phyloP scores from a whole-genome alignment of 1,284 basidiomycete species.

The Malassezia sp. region DNA sequence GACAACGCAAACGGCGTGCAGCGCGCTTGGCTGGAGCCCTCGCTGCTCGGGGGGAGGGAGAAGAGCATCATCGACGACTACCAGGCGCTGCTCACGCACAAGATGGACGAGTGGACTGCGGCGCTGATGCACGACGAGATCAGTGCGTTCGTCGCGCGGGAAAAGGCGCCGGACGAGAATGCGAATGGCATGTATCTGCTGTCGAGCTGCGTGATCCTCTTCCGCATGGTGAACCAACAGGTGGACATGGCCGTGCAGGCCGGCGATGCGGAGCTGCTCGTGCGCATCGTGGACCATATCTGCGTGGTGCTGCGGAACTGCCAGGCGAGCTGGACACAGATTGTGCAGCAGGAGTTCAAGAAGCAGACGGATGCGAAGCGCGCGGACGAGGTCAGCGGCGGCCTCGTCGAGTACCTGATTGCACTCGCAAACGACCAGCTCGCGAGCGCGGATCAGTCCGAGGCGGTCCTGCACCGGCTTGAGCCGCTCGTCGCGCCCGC shows the following conservation, averaged over 20 bases:
- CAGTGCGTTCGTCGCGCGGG: slow-evolving; percentile 68
- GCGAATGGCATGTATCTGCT: slow-evolving; percentile 80
- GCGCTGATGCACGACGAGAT: slow-evolving; percentile 89
- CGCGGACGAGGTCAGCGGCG: slow-evolving; percentile 74
- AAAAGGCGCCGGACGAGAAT: slow-evolving; percentile 75
- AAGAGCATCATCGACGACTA: slow-evolving; percentile 92
- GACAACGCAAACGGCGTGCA: slow-evolving; percentile 58
- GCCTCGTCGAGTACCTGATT: slow-evolving; percentile 89
- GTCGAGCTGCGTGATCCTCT: slow-evolving; percentile 85
- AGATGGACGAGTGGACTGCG: slow-evolving; percentile 91
- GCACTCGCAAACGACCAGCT: slow-evolving; percentile 98
- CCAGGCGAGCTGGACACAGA: slow-evolving; percentile 75
- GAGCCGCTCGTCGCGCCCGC: slow-evolving; percentile 87
- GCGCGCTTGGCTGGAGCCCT: slow-evolving; percentile 53
- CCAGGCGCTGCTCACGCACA: slow-evolving; percentile 77
- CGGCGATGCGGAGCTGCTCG: slow-evolving; percentile 82
- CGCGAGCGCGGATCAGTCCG: slow-evolving; percentile 85
- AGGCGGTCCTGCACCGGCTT: slow-evolving; percentile 69
- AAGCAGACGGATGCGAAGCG: slow-evolving; percentile 64
- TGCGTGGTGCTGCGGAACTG: slow-evolving; percentile 80
- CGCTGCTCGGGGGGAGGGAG: slow-evolving; percentile 78
- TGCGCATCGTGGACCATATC: slow-evolving; percentile 76
- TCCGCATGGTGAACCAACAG: slow-evolving; percentile 95
- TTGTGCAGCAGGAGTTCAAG: slow-evolving; percentile 74
- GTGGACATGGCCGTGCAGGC: slow-evolving; percentile 89